phyloP scores from a whole-genome alignment of 192 early-diverging fungal species.

The Linnemannia schmuckeri region DNA sequence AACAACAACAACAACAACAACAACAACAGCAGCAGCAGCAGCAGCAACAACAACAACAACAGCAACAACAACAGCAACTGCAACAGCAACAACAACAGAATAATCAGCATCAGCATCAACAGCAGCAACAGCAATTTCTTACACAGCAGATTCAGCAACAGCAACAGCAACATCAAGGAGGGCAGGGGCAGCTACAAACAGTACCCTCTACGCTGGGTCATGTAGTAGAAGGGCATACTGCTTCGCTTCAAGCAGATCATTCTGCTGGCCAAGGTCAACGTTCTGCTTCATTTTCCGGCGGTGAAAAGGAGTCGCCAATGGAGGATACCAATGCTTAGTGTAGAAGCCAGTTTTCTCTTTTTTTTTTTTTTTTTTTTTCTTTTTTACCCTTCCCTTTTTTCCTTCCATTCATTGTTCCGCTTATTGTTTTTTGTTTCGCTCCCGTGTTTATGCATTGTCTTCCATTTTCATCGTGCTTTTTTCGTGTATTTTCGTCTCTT shows the following conservation, averaged over 20 bases:
- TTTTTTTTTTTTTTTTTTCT: background rate
- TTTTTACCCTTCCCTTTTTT: no score
- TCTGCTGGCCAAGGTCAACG: background rate
- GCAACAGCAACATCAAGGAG: background rate
- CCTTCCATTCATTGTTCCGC: background rate
- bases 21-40: slow-evolving; percentile 30
- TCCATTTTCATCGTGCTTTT: background rate
- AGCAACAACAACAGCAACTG: slow-evolving; percentile 25
- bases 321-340: background rate
- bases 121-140: slow-evolving; percentile 23
- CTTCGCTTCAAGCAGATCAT: background rate
- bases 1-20: slow-evolving; percentile 18
- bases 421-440: background rate
- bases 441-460: background rate
- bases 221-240: background rate
- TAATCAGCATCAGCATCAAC: slow-evolving; percentile 21
- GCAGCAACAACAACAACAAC: slow-evolving; percentile 30
- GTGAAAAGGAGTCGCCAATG: slow-evolving; percentile 8
- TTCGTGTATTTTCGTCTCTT: background rate
- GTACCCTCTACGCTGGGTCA: background rate
- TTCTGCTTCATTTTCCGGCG: background rate
- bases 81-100: slow-evolving; percentile 22
- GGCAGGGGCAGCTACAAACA: background rate
- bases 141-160: background rate
- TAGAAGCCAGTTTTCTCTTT: background rate